Conservation (phyloP, 1,284 basidiomycete species). For the Phellinidium pouzarii region DNA sequence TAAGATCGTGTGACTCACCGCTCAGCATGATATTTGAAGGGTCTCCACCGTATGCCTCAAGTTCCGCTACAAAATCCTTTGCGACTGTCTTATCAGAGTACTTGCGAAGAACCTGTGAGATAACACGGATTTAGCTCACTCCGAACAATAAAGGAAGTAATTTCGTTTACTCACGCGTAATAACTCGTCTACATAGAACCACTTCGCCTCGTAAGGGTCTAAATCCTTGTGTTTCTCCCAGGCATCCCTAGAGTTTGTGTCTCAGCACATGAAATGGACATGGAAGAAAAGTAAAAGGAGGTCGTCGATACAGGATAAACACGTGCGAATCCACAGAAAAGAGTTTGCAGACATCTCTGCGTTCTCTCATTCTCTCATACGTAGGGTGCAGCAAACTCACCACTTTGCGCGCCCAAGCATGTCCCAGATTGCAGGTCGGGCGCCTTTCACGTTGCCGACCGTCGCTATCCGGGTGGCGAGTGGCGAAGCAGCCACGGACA, state of each 20-base stretch:
- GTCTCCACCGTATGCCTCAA: constrained; percentile 61
- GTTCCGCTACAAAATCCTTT: constrained; percentile 69
- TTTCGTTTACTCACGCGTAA: constrained; percentile 53
- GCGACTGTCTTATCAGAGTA: constrained; percentile 81
- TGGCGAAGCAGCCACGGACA: constrained; percentile 9
- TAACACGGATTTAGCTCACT: neutral
- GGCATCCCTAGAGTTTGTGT: constrained; percentile 63
- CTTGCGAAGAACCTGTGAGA: constrained; percentile 63
- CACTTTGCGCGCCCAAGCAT: constrained; percentile 94
- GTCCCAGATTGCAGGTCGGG: constrained; percentile 86
- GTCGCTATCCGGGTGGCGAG: constrained; percentile 52
- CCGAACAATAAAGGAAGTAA: neutral
- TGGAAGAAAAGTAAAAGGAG: neutral
- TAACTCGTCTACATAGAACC: constrained; percentile 83
- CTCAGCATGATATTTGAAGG: constrained; percentile 40
- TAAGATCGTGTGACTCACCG: constrained; percentile 38
- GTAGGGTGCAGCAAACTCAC: constrained; percentile 38
- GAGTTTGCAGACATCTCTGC: too few relatives aligned
- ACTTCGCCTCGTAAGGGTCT: constrained; percentile 76
- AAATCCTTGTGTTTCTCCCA: constrained; percentile 90
- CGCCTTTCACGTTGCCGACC: constrained; percentile 74
- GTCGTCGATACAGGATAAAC: neutral
- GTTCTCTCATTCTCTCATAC: too few relatives aligned
- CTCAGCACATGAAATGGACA: constrained; percentile 8
- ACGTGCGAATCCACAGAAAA: constrained; percentile 3